Evolutionary conservation across 441 rosid species (phyloP), one percentile per base, ranked within the genome.

Genomic region (Erysimum cheiri): DNA sequence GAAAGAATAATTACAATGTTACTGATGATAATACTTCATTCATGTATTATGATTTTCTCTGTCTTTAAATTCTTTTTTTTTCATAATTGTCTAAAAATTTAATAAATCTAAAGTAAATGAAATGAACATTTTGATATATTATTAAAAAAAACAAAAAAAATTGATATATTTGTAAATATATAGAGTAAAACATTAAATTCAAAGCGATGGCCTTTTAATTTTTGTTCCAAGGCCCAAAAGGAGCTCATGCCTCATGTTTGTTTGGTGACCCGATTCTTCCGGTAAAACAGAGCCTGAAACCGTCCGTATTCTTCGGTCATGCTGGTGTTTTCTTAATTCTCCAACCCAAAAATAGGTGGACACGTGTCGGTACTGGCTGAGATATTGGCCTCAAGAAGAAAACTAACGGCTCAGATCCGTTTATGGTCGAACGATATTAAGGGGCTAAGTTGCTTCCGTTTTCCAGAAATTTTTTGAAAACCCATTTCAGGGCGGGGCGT

Each of bases 361-460:
- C 53, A 74, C 37, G 53, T 74, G 78, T 67, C 58, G 2, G 8
- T n/a, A 37, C 10, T 36, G 9, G 78, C 73, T 74, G 50, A 37
- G 31, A 60, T 44, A 60, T 60, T 74, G 73, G 78, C 4, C 6
- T 19, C 4, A 8, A 2, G 26, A 60, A 53, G 63, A 46, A 61
- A 68, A 68, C 69, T 61, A 74, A 68, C 58, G 78, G 69, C 28
- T 61, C 7, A 54, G 29, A 72, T 64, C 14, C 5, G 29, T 56
- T 39, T 58, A 57, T 36, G 52, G 64, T 64, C 35, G 8, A 55
- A 64, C 40, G 62, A 59, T 73, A 73, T 73, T 66, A 73, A 67
- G 63, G 69, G 50, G 4, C 14, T 22, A 59, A 47, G 52, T 49
- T 48, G 11, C 22, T 73, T 65, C 3, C 19, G 5, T 57, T 57